Base-by-base conservation (phyloP, 2,329 filamentous ascomycete genomes). In the Ceratocystis alfenasii region DNA sequence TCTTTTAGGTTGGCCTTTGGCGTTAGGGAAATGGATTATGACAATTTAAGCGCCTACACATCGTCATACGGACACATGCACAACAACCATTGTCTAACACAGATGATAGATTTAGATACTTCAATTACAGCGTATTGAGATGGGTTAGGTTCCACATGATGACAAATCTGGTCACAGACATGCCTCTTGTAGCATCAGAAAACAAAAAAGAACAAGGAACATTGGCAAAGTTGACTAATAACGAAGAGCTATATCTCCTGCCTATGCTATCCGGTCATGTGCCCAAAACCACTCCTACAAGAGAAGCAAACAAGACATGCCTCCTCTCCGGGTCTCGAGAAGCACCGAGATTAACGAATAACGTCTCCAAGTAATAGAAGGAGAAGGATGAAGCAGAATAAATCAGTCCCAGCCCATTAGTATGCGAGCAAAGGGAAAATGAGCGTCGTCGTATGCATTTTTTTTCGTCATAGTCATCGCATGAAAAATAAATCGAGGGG, bases 381-480 rank as follows among this genome's bases (percentile, higher is more conserved):
- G 28, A 59, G 33, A 5, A 36, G 15, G 12, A 12, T 1, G 28
- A 36, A 17, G 28, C n/a, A 8, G 28, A 59, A 33, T n/a, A 59
- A 59, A n/a, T 36, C 28, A 25, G 28, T 6, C 28, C 28, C 4
- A 15, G 55, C 25, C 17, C 7, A 30, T 36, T 36, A 12, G 7
- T 33, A 33, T 22, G 17, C 17, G 2, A 33, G 25, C 5, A 30
- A 33, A 30, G 1, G 33, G 15, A 33, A 59, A 36, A 30, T 8
- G 55, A 20, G 55, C n/a, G 55, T 59, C 28, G 28, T 59, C 55
- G 28, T 59, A 30, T 59, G 28, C 33, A n/a, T n/a, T 53, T 25
- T 59, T 28, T 57, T 33, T n/a, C 55, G 28, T 59, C 55, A 3
- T 59, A 59, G 55, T n/a, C 55, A 59, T 59, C 55, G 55, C 33